These are phyloP conservation scores for Pyrenula aspistea DNA, from an alignment of 495 filamentous ascomycete genomes.

Conservation along the genomic window DNA sequence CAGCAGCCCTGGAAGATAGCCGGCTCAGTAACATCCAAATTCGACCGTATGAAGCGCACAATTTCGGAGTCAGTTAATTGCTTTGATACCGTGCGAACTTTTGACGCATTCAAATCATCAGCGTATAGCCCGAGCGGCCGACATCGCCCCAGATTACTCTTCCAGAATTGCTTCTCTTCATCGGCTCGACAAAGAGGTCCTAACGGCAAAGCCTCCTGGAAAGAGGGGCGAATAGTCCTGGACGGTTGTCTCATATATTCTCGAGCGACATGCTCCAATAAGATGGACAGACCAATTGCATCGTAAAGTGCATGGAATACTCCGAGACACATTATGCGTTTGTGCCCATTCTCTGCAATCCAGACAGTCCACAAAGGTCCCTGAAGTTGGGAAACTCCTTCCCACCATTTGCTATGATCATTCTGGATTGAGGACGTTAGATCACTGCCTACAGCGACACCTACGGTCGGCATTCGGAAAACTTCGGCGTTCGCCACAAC, in stretches of 20 bases:
- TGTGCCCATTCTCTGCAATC: slow-evolving; percentile 18
- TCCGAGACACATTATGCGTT: slow-evolving; percentile 38
- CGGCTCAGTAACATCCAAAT: slow-evolving; percentile 61
- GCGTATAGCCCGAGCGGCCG: slow-evolving; percentile 10
- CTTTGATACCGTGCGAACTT: slow-evolving; percentile 16
- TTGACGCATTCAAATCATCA: slow-evolving; percentile 4
- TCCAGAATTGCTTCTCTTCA: slow-evolving; percentile 28
- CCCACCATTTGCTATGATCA: slow-evolving; percentile 28
- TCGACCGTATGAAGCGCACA: slow-evolving; percentile 32
- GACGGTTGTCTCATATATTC: slow-evolving; percentile 17
- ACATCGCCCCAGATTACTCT: slow-evolving; percentile 17
- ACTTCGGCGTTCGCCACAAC: slow-evolving; percentile 20
- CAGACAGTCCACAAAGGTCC: slow-evolving; percentile 29
- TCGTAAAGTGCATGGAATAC: slow-evolving; percentile 88
- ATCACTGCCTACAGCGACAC: slow-evolving; percentile 10
- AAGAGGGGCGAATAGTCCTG: slow-evolving; percentile 10
- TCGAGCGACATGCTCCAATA: slow-evolving; percentile 43
- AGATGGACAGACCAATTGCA: slow-evolving; percentile 58
- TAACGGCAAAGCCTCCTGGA: slow-evolving; percentile 20
- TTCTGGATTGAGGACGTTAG: slow-evolving; percentile 16
- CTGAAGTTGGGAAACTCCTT: slow-evolving; percentile 13
- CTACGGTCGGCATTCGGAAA: not conserved
- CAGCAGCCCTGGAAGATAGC: slow-evolving; percentile 61
- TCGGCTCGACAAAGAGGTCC: slow-evolving; percentile 9
- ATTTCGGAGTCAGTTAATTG: slow-evolving; percentile 16